These are phyloP conservation scores for Trametopsis cervina DNA, from an alignment of 768 basidiomycete species.

Conservation along the genomic window DNA sequence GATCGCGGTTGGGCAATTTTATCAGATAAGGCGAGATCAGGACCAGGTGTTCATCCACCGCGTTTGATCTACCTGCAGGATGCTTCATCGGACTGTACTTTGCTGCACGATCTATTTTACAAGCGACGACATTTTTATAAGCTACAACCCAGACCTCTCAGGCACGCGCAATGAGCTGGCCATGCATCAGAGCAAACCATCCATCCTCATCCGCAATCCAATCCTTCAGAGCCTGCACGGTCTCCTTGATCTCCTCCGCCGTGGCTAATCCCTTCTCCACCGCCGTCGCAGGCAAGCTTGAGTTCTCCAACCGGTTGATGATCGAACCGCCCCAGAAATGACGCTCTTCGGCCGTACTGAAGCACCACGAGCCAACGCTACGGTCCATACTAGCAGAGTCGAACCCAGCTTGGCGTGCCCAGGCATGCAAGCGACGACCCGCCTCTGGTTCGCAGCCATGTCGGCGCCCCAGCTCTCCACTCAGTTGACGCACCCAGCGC, in stretches of 20 bases:
- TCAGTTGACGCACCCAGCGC: conserved; percentile 26
- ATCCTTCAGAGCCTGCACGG: conserved; percentile 2
- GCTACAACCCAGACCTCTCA: too few relatives aligned
- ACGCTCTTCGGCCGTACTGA: conserved; percentile 28
- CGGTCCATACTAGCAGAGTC: conserved; percentile 20
- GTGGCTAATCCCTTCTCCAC: conserved; percentile 22
- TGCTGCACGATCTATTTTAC: too few relatives aligned
- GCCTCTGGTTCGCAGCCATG: conserved; percentile 34
- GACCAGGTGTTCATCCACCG: too few relatives aligned
- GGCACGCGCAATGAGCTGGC: conserved; percentile 4
- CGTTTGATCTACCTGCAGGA: too few relatives aligned
- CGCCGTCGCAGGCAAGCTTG: conserved; percentile 27
- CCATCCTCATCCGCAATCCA: conserved; percentile 8
- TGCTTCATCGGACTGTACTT: too few relatives aligned
- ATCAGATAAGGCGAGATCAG: too few relatives aligned
- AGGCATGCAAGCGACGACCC: conserved; percentile 30
- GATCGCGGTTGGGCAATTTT: too few relatives aligned
- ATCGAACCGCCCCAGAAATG: conserved; percentile 32
- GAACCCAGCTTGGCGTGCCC: conserved; percentile 34
- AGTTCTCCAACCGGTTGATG: conserved; percentile 30
- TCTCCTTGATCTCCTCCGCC: conserved; percentile 12
- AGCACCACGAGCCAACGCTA: conserved; percentile 31
- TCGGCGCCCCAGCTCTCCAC: conserved; percentile 23
- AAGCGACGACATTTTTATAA: too few relatives aligned
- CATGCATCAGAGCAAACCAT: conserved; percentile 9